Percentiles rank a stretch among this genome's conserved stretches.
phyloP scores from a whole-genome alignment of 768 basidiomycete species.

The Boletus eberwhitei region DNA sequence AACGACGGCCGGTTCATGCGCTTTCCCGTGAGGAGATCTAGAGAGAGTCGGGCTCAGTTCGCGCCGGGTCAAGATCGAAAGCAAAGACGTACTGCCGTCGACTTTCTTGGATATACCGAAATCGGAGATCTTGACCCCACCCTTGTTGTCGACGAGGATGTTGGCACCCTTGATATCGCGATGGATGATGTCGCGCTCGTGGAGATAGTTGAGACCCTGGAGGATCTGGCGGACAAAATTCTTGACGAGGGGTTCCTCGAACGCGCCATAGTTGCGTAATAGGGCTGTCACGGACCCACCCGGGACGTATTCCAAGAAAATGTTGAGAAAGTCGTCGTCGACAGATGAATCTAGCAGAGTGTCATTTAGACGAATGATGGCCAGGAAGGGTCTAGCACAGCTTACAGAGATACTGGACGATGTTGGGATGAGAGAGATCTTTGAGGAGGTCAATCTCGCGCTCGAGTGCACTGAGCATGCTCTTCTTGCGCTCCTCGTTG shows the following conservation, averaged over 20 bases:
- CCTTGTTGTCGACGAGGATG: conserved; percentile 97
- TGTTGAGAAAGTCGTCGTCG: conserved; percentile 88
- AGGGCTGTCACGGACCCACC: conserved; percentile 92
- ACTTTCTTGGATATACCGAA: conserved; percentile 98
- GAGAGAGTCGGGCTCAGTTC: neutral
- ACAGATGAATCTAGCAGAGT: conserved; percentile 78
- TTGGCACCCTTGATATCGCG: conserved; percentile 99
- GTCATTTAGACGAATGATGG: neutral
- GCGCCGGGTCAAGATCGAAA: neutral
- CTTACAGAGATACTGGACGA: conserved; percentile 96
- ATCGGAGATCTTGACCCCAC: conserved; percentile 95
- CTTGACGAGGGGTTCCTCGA: conserved; percentile 87
- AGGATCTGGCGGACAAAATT: conserved; percentile 93
- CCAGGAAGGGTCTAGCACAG: conserved; percentile 7
- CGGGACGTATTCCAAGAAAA: conserved; percentile 96
- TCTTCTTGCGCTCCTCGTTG: conserved; percentile 90
- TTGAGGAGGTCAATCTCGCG: conserved; percentile 93
- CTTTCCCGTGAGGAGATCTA: conserved; percentile 52
- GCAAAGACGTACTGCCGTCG: conserved; percentile 74
- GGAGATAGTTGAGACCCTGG: conserved; percentile 84
- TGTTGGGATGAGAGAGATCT: conserved; percentile 90
- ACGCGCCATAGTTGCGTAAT: conserved; percentile 87
- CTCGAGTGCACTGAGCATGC: conserved; percentile 89
- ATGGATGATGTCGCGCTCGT: conserved; percentile 92
- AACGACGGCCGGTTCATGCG: conserved; percentile 86